These are phyloP conservation scores for Chimonanthus salicifolius DNA, from an alignment of 164 flowering plant genomes.

Conservation along the genomic window DNA sequence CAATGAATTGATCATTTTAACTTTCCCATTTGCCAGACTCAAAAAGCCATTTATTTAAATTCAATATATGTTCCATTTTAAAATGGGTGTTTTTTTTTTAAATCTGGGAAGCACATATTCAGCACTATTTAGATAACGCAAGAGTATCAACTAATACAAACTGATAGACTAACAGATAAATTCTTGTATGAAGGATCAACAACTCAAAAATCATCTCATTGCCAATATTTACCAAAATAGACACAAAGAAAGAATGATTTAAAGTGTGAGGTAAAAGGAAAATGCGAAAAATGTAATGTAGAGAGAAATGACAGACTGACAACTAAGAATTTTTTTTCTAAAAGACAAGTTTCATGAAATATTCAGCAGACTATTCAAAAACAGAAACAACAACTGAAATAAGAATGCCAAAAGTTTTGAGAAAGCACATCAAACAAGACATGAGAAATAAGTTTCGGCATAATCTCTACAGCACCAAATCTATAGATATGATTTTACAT, in stretches of 20 bases:
- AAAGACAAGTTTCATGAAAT: neutral
- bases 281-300: neutral
- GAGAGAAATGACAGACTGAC: neutral
- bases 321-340: neutral
- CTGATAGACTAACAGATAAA: no score
- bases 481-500: neutral
- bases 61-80: no score
- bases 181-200: neutral
- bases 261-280: neutral
- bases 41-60: no score
- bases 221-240: neutral
- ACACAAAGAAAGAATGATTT: no score
- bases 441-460: neutral
- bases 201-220: neutral
- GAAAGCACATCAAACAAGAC: neutral
- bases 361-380: neutral
- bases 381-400: neutral
- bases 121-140: no score
- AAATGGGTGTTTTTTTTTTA: no score
- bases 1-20: no score
- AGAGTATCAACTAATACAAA: no score
- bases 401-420: neutral
- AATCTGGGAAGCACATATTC: no score
- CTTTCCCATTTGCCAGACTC: no score
- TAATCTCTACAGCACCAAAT: neutral